Evolutionary conservation across 495 filamentous ascomycete genomes (phyloP).

Genomic region (Penicillium ucsense): DNA sequence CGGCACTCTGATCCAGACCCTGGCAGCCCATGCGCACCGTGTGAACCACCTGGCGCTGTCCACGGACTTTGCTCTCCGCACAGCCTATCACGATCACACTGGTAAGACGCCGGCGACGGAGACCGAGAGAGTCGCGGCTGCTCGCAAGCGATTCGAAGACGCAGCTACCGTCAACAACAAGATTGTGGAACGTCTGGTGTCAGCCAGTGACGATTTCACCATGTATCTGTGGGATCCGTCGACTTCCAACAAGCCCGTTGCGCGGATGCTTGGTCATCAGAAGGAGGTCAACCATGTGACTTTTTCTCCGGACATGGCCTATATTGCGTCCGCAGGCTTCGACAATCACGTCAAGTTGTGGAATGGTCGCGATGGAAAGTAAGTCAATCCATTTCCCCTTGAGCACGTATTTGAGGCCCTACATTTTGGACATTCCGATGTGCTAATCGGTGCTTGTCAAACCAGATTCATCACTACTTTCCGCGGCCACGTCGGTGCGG

Average conservation of each 20-base stretch:
- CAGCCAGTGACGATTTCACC: slow-evolving; percentile 90
- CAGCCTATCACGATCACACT: slow-evolving; percentile 79
- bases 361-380: slow-evolving; percentile 60
- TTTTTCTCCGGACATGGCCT: slow-evolving; percentile 78
- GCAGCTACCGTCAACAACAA: slow-evolving; percentile 72
- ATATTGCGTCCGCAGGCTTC: slow-evolving; percentile 81
- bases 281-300: slow-evolving; percentile 94
- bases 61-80: slow-evolving; percentile 84
- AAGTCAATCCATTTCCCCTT: slow-evolving; percentile 13
- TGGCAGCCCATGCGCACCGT: slow-evolving; percentile 83
- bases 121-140: slow-evolving; percentile 64
- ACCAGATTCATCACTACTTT: slow-evolving; percentile 70
- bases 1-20: slow-evolving; percentile 67
- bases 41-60: slow-evolving; percentile 94
- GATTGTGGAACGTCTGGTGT: slow-evolving; percentile 77
- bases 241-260: slow-evolving; percentile 68
- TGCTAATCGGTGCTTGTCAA: background rate
- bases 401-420: too few relatives aligned
- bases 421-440: background rate
- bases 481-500: slow-evolving; percentile 84
- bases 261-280: slow-evolving; percentile 85
- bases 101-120: slow-evolving; percentile 55
- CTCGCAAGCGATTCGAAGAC: slow-evolving; percentile 76
- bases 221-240: slow-evolving; percentile 94
- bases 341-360: slow-evolving; percentile 92